Conservation (phyloP, 768 basidiomycete genomes). For the Galerina sulciceps region DNA sequence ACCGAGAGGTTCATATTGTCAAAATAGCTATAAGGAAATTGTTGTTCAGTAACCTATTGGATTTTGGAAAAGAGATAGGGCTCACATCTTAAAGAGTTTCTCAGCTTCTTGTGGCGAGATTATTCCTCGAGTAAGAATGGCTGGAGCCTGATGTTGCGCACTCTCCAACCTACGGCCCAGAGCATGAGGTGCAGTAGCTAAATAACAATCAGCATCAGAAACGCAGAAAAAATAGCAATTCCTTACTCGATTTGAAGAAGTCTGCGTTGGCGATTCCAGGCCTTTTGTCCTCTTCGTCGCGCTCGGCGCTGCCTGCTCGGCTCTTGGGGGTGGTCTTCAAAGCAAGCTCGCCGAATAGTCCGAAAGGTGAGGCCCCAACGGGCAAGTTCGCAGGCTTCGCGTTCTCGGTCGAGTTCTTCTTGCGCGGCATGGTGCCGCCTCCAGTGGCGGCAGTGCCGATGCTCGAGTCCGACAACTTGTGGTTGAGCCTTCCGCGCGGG, state of each 20-base stretch:
- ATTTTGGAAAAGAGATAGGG: neutral
- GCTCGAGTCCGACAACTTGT: constrained; percentile 43
- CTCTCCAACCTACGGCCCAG: constrained; percentile 40
- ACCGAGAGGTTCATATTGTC: constrained; percentile 80
- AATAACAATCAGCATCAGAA: neutral
- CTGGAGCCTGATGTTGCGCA: constrained; percentile 56
- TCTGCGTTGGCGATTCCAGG: constrained; percentile 69
- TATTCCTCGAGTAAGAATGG: constrained; percentile 66
- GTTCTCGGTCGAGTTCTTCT: constrained; percentile 41
- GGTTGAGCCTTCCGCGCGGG: constrained; percentile 29
- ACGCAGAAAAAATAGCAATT: neutral
- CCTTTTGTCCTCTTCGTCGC: constrained; percentile 51
- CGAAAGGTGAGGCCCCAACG: constrained; percentile 67
- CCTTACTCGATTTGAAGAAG: constrained; percentile 71
- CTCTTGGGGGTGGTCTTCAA: constrained; percentile 45
- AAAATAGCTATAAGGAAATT: constrained; percentile 57
- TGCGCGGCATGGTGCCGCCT: constrained; percentile 33
- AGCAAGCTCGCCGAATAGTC: constrained; percentile 72
- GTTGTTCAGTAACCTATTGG: constrained; percentile 5
- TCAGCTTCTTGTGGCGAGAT: constrained; percentile 72
- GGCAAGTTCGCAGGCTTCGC: constrained; percentile 62
- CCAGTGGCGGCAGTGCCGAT: constrained; percentile 37
- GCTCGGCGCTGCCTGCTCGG: constrained; percentile 39
- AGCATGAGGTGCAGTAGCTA: constrained; percentile 47
- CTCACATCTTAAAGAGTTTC: constrained; percentile 72